Evolutionary conservation across 768 basidiomycete species (phyloP).

Genomic region (Hydnomerulius pinastri): DNA sequence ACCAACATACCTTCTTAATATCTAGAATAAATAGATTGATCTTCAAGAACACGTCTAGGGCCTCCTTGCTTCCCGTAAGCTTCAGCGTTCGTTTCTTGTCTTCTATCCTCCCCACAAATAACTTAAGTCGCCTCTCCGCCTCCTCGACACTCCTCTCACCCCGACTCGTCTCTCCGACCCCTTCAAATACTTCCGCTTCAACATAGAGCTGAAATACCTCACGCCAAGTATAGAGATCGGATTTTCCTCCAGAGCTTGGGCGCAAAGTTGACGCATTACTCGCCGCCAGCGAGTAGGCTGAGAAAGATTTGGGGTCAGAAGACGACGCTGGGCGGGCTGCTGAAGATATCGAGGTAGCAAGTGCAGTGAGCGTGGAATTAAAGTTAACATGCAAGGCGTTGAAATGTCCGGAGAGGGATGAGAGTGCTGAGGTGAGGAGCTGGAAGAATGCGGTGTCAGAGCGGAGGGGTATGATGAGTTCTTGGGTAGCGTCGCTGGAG

Average conservation of each 20-base stretch:
- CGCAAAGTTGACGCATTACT: constrained; percentile 34
- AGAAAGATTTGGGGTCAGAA: constrained; percentile 31
- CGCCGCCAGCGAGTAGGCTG: constrained; percentile 30
- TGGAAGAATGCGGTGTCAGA: constrained; percentile 82
- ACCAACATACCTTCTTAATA: constrained; percentile 66
- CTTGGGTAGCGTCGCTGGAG: constrained; percentile 28
- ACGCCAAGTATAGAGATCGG: constrained; percentile 85
- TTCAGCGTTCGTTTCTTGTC: constrained; percentile 53
- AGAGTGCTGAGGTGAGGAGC: constrained; percentile 61
- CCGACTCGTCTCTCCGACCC: constrained; percentile 56
- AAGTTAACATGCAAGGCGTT: constrained; percentile 53
- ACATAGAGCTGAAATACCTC: constrained; percentile 88
- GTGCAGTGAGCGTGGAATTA: constrained; percentile 43
- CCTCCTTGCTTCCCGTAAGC: constrained; percentile 54
- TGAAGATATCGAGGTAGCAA: constrained; percentile 42
- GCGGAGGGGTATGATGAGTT: constrained; percentile 77
- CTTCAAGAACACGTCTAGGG: constrained; percentile 69
- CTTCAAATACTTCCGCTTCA: constrained; percentile 86
- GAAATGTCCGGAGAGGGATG: constrained; percentile 56
- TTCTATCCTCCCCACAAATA: constrained; percentile 62
- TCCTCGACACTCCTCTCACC: constrained; percentile 75
- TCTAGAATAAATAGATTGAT: constrained; percentile 80
- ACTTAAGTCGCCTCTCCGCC: constrained; percentile 61
- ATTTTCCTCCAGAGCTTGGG: constrained; percentile 37
- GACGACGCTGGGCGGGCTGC: constrained; percentile 35